Conservation (phyloP, 148 eudicot species). For the Chenopodium album region DNA sequence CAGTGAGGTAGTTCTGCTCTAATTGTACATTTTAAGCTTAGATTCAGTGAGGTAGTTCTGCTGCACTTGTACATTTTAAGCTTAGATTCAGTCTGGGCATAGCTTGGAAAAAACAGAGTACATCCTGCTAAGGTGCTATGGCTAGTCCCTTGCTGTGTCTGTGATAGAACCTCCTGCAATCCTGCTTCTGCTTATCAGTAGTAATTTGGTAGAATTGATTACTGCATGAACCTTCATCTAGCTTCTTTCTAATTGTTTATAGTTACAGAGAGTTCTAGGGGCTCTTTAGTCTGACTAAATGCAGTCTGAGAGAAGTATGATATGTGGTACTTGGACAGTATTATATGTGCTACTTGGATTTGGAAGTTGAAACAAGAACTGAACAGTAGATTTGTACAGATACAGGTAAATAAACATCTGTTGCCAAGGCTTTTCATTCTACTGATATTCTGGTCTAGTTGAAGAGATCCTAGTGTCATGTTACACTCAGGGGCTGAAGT, state of each 20-base stretch:
- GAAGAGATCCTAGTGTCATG: neutral
- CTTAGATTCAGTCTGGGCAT: too few relatives aligned
- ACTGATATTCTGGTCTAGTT: neutral
- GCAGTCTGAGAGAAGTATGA: neutral
- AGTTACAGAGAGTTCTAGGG: neutral
- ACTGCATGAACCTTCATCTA: constrained; percentile 1
- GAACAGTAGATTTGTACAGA: neutral
- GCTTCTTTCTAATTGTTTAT: neutral
- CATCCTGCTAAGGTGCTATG: neutral
- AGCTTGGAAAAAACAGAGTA: neutral
- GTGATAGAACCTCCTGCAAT: neutral
- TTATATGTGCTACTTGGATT: too few relatives aligned
- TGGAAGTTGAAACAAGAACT: neutral
- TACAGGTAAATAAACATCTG: too few relatives aligned
- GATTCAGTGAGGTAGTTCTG: too few relatives aligned
- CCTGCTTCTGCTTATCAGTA: neutral
- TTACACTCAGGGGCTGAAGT: neutral
- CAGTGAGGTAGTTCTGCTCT: too few relatives aligned
- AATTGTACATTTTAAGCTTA: too few relatives aligned
- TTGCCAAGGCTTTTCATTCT: too few relatives aligned
- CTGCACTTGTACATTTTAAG: too few relatives aligned
- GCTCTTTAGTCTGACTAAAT: neutral
- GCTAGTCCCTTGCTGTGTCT: neutral
- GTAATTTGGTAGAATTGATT: neutral
- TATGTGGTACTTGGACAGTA: neutral